Evolutionary conservation across 2,329 filamentous ascomycete species (phyloP), one percentile per base, ranked within the genome.

Genomic region (Penicillium sp.): DNA sequence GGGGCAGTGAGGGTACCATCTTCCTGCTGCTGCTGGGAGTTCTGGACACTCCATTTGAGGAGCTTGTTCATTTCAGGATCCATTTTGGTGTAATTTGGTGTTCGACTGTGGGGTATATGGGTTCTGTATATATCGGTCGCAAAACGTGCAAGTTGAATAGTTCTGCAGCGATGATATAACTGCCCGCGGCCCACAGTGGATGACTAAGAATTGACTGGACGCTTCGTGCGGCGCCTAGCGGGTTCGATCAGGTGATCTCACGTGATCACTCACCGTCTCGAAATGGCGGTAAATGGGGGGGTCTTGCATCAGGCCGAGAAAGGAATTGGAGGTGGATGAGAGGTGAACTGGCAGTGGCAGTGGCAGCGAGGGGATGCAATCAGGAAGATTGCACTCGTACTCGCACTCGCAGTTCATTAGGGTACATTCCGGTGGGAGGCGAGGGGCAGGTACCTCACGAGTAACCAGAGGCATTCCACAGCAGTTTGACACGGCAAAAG

Each of bases 41-140:
- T 87, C 65, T 86, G 76, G 64, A 88, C 80, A 64, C 86, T 81
- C 90, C 90, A 94, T 81, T 89, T 88, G 54, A 94, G 84, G 72
- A 93, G 86, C 49, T 85, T 81, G 76, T 90, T 91, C 68, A 93
- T 80, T 60, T 81, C 79, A 71, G 81, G 85, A 74, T 83, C 79
- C 79, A 79, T 80, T 68, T 71, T 79, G 65, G 64, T 61, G 21
- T n/a, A n/a, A n/a, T n/a, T n/a, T n/a, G n/a, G n/a, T n/a, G n/a
- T n/a, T n/a, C n/a, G n/a, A n/a, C n/a, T n/a, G n/a, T n/a, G n/a
- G n/a, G n/a, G n/a, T n/a, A n/a, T n/a, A n/a, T n/a, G n/a, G n/a
- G n/a, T n/a, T n/a, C n/a, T n/a, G n/a, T n/a, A n/a, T n/a, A n/a
- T n/a, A n/a, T n/a, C n/a, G n/a, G n/a, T n/a, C n/a, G n/a, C n/a